Conservation (phyloP, 78 protist genomes). For the Diacronema lutheri region DNA sequence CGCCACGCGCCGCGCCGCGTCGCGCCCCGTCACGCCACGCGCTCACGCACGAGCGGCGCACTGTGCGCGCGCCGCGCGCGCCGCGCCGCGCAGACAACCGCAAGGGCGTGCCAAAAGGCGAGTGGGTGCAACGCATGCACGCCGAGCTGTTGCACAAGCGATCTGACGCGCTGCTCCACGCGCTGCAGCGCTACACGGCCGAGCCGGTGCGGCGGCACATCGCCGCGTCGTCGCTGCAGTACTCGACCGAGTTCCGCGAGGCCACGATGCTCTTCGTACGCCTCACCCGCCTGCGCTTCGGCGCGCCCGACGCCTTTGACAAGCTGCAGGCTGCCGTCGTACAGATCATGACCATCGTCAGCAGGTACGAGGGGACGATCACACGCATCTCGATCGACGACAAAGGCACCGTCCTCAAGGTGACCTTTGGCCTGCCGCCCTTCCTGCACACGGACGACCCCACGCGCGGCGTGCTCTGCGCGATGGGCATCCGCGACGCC, state of each 20-base stretch:
- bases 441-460: slow-evolving; percentile 1
- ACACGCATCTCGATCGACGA: slow-evolving; percentile 21
- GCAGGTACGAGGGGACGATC: slow-evolving; percentile 19
- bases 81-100: too few species aligned
- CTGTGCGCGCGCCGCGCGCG: too few species aligned
- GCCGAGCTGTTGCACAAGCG: too few species aligned
- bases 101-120: too few species aligned
- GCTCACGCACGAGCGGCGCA: too few species aligned
- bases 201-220: background rate
- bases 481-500: background rate
- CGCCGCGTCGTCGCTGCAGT: background rate
- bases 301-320: too few species aligned
- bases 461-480: background rate
- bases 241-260: background rate
- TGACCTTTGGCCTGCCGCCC: slow-evolving; percentile 27
- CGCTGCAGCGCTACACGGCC: background rate
- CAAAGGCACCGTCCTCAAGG: slow-evolving; percentile 18
- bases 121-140: background rate
- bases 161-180: background rate
- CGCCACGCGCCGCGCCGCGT: too few species aligned
- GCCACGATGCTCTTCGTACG: background rate
- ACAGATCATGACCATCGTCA: background rate
- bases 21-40: too few species aligned
- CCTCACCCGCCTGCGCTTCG: background rate
- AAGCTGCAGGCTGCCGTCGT: background rate